phyloP scores from a whole-genome alignment of 192 early-diverging fungal genomes.

The Backusella tarrabulga region DNA sequence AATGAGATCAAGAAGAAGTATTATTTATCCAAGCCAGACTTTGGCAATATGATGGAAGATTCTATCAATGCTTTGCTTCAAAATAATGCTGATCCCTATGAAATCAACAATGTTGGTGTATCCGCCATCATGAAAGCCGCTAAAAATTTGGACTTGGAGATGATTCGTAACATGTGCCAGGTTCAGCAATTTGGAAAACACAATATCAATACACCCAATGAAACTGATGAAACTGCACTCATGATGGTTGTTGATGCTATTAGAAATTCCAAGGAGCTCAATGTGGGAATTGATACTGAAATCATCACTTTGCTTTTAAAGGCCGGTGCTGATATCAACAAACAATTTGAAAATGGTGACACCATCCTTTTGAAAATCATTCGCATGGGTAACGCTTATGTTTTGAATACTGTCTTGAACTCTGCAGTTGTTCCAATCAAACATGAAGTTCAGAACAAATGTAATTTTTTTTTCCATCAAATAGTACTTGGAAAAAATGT shows the following conservation, averaged over 20 bases:
- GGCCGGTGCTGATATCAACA: constrained; percentile 26
- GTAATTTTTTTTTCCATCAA: neutral
- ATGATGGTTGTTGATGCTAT: constrained; percentile 17
- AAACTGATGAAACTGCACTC: constrained; percentile 24
- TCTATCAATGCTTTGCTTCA: neutral
- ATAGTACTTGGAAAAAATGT: neutral
- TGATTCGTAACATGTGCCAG: constrained; percentile 1
- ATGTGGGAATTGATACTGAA: neutral
- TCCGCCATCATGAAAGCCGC: constrained; percentile 24
- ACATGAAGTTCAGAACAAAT: constrained; percentile 2
- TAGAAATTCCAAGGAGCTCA: neutral
- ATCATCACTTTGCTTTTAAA: constrained; percentile 15
- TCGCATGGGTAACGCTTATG: neutral
- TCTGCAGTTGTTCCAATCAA: neutral
- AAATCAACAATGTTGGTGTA: neutral
- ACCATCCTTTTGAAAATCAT: constrained; percentile 33
- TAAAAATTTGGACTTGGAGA: neutral
- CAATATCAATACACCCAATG: constrained; percentile 19
- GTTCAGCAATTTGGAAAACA: neutral
- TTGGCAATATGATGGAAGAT: neutral
- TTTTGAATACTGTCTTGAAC: neutral
- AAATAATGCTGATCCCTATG: constrained; percentile 19
- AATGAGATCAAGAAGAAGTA: constrained; percentile 18
- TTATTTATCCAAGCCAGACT: constrained; percentile 14
- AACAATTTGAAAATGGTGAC: constrained; percentile 16